Evolutionary conservation across 352 stramenopile genomes (phyloP), one percentile per base, ranked within the genome.

Genomic region (Aphanomyces invadans): DNA sequence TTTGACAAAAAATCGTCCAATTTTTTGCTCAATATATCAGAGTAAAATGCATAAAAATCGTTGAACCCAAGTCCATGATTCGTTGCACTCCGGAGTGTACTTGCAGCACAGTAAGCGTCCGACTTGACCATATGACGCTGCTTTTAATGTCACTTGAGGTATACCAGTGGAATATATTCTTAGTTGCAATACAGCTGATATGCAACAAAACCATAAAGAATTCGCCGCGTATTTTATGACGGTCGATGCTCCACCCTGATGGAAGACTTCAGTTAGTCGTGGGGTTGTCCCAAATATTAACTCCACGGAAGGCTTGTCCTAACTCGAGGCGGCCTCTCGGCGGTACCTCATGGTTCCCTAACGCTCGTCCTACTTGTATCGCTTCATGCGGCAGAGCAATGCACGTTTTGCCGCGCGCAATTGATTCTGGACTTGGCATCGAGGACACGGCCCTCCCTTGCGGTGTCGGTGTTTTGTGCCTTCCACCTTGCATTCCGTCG

Each of bases 401-500:
- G 55, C 55, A 21, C 83, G 80, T 71, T 90, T 92, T 9, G 83
- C 83, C 0, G 83, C 83, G 0, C 83, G 80, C 33, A 92, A 70
- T 63, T 92, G 83, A 57, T 92, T 92, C 68, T 92, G 83, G 15
- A 92, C 83, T 52, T 92, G 83, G 36, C 83, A 92, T 9, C 83
- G 81, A 32, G 83, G 83, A 42, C 83, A 92, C 61, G 83, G 83
- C 1, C 83, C 83, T 33, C 83, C 83, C 70, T 92, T 92, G 70
- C 83, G 83, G 68, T 92, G 83, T 62, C 83, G 83, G 60, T 92
- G 83, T 70, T 92, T 92, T n/a, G 83, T 92, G 10, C 83, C 83
- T 75, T 92, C 83, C 23, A 92, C 83, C 70, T 90, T 90, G 73
- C 87, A 76, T 68, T 92, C 83, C 0, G 83, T 92, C 26, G 80